phyloP scores from a whole-genome alignment of 2,329 filamentous ascomycete species.

The Leptographium galeiforme region DNA sequence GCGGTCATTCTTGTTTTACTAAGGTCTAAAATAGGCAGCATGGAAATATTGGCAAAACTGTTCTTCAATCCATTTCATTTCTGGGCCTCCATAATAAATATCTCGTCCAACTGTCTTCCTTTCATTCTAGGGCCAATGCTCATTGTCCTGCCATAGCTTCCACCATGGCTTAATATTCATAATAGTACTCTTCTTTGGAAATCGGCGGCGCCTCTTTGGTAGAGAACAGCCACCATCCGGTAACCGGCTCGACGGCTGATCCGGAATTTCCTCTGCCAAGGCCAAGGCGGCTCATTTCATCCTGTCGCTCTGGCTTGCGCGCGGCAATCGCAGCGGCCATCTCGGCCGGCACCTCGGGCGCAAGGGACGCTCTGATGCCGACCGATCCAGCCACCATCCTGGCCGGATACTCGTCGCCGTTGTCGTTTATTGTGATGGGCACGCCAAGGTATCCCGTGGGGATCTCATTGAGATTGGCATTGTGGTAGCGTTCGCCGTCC shows the following conservation, averaged over 20 bases:
- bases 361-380: neutral
- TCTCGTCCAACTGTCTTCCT: too few relatives aligned
- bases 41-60: neutral
- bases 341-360: neutral
- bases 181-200: too few relatives aligned
- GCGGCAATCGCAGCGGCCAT: neutral
- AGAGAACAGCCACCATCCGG: neutral
- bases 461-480: neutral
- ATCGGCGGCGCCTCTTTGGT: neutral
- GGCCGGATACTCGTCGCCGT: neutral
- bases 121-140: too few relatives aligned
- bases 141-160: too few relatives aligned
- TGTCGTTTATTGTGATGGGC: conserved; percentile 1
- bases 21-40: neutral
- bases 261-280: too few relatives aligned
- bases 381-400: conserved; percentile 6
- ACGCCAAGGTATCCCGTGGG: neutral
- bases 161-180: too few relatives aligned
- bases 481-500: neutral
- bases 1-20: conserved; percentile 36
- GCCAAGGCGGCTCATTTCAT: too few relatives aligned
- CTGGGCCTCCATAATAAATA: too few relatives aligned
- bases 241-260: neutral
- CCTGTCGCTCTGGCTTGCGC: too few relatives aligned
- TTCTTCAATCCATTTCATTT: too few relatives aligned